phyloP scores from a whole-genome alignment of 164 flowering plant species.

The Cinnamomum micranthum region DNA sequence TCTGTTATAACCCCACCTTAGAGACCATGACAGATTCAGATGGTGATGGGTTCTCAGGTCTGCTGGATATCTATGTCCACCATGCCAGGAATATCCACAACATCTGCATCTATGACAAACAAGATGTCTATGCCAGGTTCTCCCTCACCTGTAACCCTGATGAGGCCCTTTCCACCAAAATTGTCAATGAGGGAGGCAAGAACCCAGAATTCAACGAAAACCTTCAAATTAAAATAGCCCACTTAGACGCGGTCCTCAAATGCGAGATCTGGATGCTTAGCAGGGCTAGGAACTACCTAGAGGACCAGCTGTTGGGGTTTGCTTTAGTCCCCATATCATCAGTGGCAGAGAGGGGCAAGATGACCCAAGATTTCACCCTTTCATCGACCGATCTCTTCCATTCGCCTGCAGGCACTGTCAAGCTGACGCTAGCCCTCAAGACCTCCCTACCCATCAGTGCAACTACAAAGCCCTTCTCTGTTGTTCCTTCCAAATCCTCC shows the following conservation, averaged over 20 bases:
- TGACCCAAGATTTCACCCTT: slow-evolving; percentile 60
- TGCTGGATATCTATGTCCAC: slow-evolving; percentile 70
- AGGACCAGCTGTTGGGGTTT: slow-evolving; percentile 91
- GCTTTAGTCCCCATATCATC: slow-evolving; percentile 65
- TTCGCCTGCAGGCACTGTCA: slow-evolving; percentile 84
- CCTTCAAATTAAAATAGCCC: slow-evolving; percentile 43
- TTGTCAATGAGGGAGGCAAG: slow-evolving; percentile 72
- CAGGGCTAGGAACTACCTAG: slow-evolving; percentile 62
- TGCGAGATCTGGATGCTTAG: slow-evolving; percentile 99
- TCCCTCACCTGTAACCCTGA: slow-evolving; percentile 82
- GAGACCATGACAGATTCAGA: slow-evolving; percentile 24
- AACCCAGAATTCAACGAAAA: slow-evolving; percentile 82
- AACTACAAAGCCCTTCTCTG: slow-evolving; percentile 9
- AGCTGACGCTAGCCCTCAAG: slow-evolving; percentile 44
- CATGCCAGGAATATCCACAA: slow-evolving; percentile 92
- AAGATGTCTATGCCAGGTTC: slow-evolving; percentile 95
- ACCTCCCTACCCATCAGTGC: slow-evolving; percentile 24
- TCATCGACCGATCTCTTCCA: slow-evolving; percentile 78
- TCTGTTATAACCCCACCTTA: slow-evolving; percentile 37
- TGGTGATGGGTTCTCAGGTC: slow-evolving; percentile 42
- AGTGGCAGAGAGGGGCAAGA: slow-evolving; percentile 54
- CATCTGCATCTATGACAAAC: slow-evolving; percentile 90
- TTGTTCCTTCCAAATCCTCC: slow-evolving; percentile 35
- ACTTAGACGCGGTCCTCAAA: slow-evolving; percentile 62
- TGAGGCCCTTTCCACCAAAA: slow-evolving; percentile 52